phyloP scores from a whole-genome alignment of 2,329 filamentous ascomycete genomes.

The Pleoardoris graminearum region DNA sequence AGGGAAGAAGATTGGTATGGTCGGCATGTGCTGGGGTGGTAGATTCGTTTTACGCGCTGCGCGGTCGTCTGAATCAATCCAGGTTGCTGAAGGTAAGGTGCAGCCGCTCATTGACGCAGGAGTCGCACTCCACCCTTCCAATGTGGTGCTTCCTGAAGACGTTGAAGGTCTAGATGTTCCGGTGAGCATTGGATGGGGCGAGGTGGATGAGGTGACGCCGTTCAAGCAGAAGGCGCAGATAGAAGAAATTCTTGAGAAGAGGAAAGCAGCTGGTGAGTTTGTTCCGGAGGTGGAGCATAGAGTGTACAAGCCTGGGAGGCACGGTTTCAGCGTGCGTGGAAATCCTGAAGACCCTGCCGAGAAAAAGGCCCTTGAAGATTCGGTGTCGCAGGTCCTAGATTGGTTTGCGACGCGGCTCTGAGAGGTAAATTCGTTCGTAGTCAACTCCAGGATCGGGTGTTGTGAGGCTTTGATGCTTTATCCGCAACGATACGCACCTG shows the following conservation, averaged over 20 bases:
- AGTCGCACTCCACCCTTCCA: slow-evolving; percentile 45
- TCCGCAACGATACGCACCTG: no score
- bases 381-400: slow-evolving; percentile 25
- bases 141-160: slow-evolving; percentile 43
- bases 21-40: slow-evolving; percentile 47
- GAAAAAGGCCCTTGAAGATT: slow-evolving; percentile 23
- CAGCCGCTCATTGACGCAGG: slow-evolving; percentile 45
- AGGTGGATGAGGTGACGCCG: slow-evolving; percentile 16
- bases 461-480: no score
- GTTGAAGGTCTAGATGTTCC: slow-evolving; percentile 22
- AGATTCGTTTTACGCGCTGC: slow-evolving; percentile 23
- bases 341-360: slow-evolving; percentile 28
- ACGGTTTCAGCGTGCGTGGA: slow-evolving; percentile 32
- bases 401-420: slow-evolving; percentile 29
- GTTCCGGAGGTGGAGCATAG: slow-evolving; percentile 22
- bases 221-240: slow-evolving; percentile 23
- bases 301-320: slow-evolving; percentile 23
- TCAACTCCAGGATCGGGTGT: no score
- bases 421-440: slow-evolving; percentile 1
- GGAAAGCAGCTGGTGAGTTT: slow-evolving; percentile 12
- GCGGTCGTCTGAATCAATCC: slow-evolving; percentile 37
- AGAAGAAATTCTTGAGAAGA: slow-evolving; percentile 18
- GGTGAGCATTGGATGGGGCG: slow-evolving; percentile 24
- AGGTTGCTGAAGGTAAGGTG: slow-evolving; percentile 30
- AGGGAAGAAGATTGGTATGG: slow-evolving; percentile 35